Evolutionary conservation across 1,284 basidiomycete species (phyloP).

Genomic region (Ganoderma sinense): DNA sequence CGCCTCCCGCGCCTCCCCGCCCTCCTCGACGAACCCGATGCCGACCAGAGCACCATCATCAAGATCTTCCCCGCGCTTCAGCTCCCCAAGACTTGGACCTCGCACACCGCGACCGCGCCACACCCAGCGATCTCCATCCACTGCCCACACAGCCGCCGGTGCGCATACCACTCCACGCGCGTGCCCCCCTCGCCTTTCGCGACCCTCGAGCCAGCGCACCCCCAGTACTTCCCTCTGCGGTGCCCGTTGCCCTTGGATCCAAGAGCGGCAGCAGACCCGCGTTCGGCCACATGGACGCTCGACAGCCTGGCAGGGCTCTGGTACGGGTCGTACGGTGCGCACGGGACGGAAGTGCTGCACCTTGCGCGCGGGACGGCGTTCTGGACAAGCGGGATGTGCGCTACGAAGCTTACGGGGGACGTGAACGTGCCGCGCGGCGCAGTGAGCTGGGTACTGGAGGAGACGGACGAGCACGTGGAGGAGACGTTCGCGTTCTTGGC

Average conservation of each 20-base stretch:
- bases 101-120: constrained; percentile 22
- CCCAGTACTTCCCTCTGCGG: constrained; percentile 35
- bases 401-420: constrained; percentile 34
- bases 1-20: constrained; percentile 27
- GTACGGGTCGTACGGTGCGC: constrained; percentile 30
- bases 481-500: constrained; percentile 10
- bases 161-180: constrained; percentile 17
- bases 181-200: constrained; percentile 22
- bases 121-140: constrained; percentile 29
- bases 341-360: constrained; percentile 34
- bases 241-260: not conserved
- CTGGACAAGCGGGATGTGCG: constrained; percentile 14
- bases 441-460: constrained; percentile 23
- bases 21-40: constrained; percentile 8
- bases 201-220: constrained; percentile 22
- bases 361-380: constrained; percentile 19
- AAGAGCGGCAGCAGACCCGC: constrained; percentile 13
- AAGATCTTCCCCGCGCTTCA: constrained; percentile 33
- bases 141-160: constrained; percentile 15
- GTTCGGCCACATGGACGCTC: constrained; percentile 16
- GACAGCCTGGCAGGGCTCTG: constrained; percentile 31
- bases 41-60: constrained; percentile 28
- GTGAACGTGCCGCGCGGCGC: constrained; percentile 31
- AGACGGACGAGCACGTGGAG: constrained; percentile 10
- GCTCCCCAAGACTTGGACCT: constrained; percentile 32